A percentile compares a stretch with the other conserved stretches of the same genome.
These are phyloP conservation scores for Chaetoceros muelleri DNA, from an alignment of 108 stramenopile genomes.

Conservation along the genomic window DNA sequence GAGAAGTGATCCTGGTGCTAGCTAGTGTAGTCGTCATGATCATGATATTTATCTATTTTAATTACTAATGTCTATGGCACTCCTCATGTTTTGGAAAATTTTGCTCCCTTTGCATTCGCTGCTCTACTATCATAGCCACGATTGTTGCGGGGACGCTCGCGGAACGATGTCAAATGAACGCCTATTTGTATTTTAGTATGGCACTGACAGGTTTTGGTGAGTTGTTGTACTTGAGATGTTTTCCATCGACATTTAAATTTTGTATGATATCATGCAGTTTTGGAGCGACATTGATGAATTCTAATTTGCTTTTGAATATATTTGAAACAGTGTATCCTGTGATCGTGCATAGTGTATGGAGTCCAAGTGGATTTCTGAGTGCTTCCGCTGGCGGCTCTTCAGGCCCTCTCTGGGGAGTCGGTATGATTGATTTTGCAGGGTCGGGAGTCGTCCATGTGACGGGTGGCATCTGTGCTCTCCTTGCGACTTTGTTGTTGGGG, in stretches of 20 bases:
- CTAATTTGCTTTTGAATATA: slow-evolving; percentile 23
- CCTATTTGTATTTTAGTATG: slow-evolving; percentile 66
- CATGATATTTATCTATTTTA: slow-evolving; percentile 31
- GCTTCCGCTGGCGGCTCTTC: slow-evolving; percentile 16
- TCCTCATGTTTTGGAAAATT: slow-evolving; percentile 32
- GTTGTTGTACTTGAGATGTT: slow-evolving; percentile 1
- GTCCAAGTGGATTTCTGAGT: slow-evolving; percentile 28
- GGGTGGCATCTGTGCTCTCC: slow-evolving; percentile 35
- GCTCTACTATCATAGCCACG: slow-evolving; percentile 32
- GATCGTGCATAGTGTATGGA: slow-evolving; percentile 45
- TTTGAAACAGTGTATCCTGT: slow-evolving; percentile 38
- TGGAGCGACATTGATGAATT: no score
- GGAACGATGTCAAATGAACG: slow-evolving; percentile 34
- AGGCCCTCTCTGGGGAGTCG: slow-evolving; percentile 26
- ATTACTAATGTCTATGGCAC: slow-evolving; percentile 32
- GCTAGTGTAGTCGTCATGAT: neutral
- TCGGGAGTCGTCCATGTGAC: slow-evolving; percentile 63
- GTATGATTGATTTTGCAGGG: slow-evolving; percentile 74
- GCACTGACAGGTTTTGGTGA: slow-evolving; percentile 57
- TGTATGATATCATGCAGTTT: no score
- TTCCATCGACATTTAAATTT: no score
- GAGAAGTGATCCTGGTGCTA: slow-evolving; percentile 3
- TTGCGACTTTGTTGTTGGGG: slow-evolving; percentile 42
- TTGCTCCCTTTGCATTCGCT: slow-evolving; percentile 44
- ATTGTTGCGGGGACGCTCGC: slow-evolving; percentile 71